Base-by-base conservation (phyloP, 768 basidiomycete species). In the Dacryopinax primogenitus region DNA sequence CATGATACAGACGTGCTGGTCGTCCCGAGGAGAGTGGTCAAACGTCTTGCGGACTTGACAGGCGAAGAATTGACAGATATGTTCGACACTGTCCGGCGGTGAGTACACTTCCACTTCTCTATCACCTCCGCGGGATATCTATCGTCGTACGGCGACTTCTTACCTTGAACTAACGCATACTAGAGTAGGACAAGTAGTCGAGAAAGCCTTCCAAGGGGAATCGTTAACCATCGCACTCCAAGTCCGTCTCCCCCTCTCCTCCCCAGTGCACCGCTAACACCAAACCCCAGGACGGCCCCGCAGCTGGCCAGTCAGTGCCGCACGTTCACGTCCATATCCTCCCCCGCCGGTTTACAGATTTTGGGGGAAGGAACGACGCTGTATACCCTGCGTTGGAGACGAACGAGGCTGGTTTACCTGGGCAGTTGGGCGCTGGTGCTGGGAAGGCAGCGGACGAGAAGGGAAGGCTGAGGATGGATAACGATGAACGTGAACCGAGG, bases 251-350 rank as follows among this genome's bases (percentile, higher is more conserved):
- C 28, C 34, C 26, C 26, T 23, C 26, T 44, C 30, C 23, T 18
- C 26, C 51, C 51, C 51, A 15, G 26, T 26, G 51, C 44, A 39
- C 11, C 18, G 32, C 44, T 11, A 33, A 3, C 26, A 2, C 26
- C 35, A 3, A n/a, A 62, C 9, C 44, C 15, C 70, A 92, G 90
- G 92, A 97, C 71, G 93, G 94, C 13, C 81, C 80, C 67, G 89
- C 88, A 15, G 89, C 93, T 0, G 93, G 92, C 0, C 86, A 88
- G 74, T 82, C 81, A 3, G 84, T 92, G n/a, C 85, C 90, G 0
- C 96, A 98, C 72, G 91, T 97, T n/a, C 96, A 99, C 75, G 87
- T 96, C 69, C 96, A 99, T 73, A 76, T 98, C 32, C 76, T 99
- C 3, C 96, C 96, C 23, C 84, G 95, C 1, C 85, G 85, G 71